These are phyloP conservation scores for Tylopilus balloui DNA, from an alignment of 768 basidiomycete species.

Conservation along the genomic window DNA sequence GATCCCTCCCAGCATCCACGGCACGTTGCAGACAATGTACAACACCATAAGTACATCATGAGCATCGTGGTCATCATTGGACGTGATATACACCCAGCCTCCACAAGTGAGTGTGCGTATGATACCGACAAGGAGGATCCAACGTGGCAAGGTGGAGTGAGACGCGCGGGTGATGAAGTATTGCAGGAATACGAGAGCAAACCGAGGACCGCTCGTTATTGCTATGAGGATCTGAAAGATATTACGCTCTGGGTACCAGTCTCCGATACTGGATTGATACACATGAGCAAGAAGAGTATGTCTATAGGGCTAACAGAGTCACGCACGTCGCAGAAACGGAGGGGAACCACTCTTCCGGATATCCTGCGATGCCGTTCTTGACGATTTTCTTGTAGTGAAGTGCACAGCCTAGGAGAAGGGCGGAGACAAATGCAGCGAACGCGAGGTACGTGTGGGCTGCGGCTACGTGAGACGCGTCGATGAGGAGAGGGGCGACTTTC, in stretches of 20 bases:
- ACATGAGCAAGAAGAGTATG: constrained; percentile 1
- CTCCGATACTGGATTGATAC: constrained; percentile 64
- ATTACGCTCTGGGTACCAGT: constrained; percentile 85
- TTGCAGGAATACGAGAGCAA: constrained; percentile 58
- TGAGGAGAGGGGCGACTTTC: constrained; percentile 15
- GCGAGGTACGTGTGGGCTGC: constrained; percentile 64
- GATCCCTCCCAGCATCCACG: constrained; percentile 83
- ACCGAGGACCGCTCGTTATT: constrained; percentile 78
- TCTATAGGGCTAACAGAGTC: background rate
- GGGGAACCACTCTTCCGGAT: constrained; percentile 88
- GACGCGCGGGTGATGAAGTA: constrained; percentile 52
- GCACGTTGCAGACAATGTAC: constrained; percentile 79
- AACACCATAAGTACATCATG: constrained; percentile 88
- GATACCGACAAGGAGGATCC: constrained; percentile 59
- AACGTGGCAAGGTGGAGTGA: constrained; percentile 40
- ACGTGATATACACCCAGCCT: constrained; percentile 91
- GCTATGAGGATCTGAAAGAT: constrained; percentile 88
- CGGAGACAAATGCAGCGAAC: constrained; percentile 56
- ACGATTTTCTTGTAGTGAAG: constrained; percentile 84
- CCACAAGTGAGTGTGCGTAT: constrained; percentile 78
- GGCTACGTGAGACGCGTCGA: constrained; percentile 53
- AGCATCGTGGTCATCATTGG: constrained; percentile 73
- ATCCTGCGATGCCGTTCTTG: constrained; percentile 77
- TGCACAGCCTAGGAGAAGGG: constrained; percentile 58
- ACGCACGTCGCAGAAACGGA: constrained; percentile 82